Base-by-base conservation (phyloP, 805 yeast genomes). In the Brettanomyces custersianus region DNA sequence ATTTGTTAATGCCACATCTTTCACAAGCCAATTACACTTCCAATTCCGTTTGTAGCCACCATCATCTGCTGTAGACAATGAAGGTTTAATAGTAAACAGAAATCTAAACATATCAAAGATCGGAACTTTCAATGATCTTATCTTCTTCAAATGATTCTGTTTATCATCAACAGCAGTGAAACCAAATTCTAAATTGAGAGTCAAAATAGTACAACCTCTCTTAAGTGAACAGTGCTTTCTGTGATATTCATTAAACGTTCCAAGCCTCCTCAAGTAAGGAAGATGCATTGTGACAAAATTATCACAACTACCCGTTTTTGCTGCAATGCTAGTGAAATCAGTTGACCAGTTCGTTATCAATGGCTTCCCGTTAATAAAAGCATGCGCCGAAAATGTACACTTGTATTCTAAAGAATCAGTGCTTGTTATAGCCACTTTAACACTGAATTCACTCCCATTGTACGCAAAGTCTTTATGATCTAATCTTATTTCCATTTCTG, bases 21-120 rank as follows among this genome's bases (percentile, higher is more conserved):
- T 40, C 46, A 71, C 18, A 51, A 57, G 19, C 27, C 47, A 20
- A 41, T 49, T 44, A 46, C 52, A 42, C 52, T 53, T 37, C 70
- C 70, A 63, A 20, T 48, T 46, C 29, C 71, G 49, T 5, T 54
- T n/a, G n/a, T n/a, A n/a, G n/a, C n/a, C n/a, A n/a, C n/a, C n/a
- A n/a, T n/a, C n/a, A n/a, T n/a, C n/a, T n/a, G n/a, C n/a, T n/a
- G n/a, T n/a, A n/a, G n/a, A n/a, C n/a, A n/a, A n/a, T n/a, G n/a
- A n/a, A n/a, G n/a, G n/a, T n/a, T n/a, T 44, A 8, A 65, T 52
- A 1, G 47, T 33, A 29, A 63, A 43, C 5, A 40, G 41, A 5
- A 48, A 40, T 16, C 48, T 47, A 41, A 63, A 55, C n/a, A 63
- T 56, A 19, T 49, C 49, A 15, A 47, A 38, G 7, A 64, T 39